Conservation (phyloP, 345 rosid genomes). For the Lepidium didymum region DNA sequence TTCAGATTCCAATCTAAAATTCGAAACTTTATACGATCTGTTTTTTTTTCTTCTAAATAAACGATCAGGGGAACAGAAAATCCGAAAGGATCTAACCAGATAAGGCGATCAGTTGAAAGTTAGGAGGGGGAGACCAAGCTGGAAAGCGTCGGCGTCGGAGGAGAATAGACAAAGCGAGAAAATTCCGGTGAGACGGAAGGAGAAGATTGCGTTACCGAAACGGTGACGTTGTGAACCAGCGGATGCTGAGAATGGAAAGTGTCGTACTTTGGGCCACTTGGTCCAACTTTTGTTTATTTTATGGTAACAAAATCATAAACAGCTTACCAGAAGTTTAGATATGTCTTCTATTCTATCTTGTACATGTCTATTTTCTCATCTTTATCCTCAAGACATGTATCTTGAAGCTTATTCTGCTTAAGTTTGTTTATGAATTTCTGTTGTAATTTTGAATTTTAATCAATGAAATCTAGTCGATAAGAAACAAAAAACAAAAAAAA, state of each 20-base stretch:
- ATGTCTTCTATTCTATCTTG: too few species aligned
- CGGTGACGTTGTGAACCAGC: conserved; percentile 6
- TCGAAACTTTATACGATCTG: background rate
- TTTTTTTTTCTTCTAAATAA: background rate
- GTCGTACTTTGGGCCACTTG: background rate
- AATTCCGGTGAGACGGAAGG: conserved; percentile 12
- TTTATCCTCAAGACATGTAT: too few species aligned
- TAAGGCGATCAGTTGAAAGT: background rate
- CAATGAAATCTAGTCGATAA: too few species aligned
- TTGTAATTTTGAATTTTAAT: too few species aligned
- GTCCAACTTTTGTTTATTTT: background rate
- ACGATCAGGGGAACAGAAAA: background rate
- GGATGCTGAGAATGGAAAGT: conserved; percentile 14
- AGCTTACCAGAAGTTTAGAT: too few species aligned
- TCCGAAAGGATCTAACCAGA: conserved; percentile 15
- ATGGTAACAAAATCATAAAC: too few species aligned
- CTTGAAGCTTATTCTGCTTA: too few species aligned
- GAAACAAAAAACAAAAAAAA: too few species aligned
- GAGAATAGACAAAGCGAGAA: background rate
- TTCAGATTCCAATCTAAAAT: background rate
- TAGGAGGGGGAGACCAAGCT: background rate
- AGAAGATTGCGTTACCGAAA: conserved; percentile 5
- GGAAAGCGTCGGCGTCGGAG: background rate
- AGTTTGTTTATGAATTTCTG: too few species aligned
- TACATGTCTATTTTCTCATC: too few species aligned